These are phyloP conservation scores for Grammothele lineata DNA, from an alignment of 768 basidiomycete species.

Conservation along the genomic window DNA sequence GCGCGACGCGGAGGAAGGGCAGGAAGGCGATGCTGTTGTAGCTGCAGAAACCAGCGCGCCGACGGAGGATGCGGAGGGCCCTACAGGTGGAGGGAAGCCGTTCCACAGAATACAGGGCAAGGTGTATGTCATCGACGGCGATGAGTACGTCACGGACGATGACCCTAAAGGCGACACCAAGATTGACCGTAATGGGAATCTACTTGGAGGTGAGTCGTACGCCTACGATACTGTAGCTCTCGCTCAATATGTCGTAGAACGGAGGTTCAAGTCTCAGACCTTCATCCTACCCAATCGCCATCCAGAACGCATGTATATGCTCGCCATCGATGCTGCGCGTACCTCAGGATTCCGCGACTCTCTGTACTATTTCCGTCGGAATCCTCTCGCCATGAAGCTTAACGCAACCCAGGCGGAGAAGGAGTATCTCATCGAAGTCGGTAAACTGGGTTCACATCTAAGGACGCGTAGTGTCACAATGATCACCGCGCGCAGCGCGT, in stretches of 20 bases:
- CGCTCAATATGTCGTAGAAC: slow-evolving; percentile 43
- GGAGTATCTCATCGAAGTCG: slow-evolving; percentile 83
- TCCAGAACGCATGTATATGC: slow-evolving; percentile 83
- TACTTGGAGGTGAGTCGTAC: slow-evolving; percentile 72
- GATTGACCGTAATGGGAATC: slow-evolving; percentile 78
- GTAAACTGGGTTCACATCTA: slow-evolving; percentile 85
- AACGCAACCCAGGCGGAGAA: slow-evolving; percentile 89
- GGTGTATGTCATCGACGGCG: slow-evolving; percentile 76
- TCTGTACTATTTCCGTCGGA: slow-evolving; percentile 95
- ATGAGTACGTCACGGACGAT: slow-evolving; percentile 82
- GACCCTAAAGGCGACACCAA: slow-evolving; percentile 89
- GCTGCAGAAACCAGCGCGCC: slow-evolving; percentile 9
- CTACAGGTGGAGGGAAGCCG: slow-evolving; percentile 51
- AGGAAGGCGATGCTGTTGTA: slow-evolving; percentile 35
- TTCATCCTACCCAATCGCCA: slow-evolving; percentile 86
- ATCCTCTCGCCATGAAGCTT: slow-evolving; percentile 85
- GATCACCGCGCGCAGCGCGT: slow-evolving; percentile 88
- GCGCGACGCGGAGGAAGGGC: slow-evolving; percentile 37
- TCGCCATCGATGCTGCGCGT: slow-evolving; percentile 96
- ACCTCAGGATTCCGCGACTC: slow-evolving; percentile 96
- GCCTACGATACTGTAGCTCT: too few relatives aligned
- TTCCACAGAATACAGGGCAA: slow-evolving; percentile 72
- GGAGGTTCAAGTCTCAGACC: slow-evolving; percentile 84
- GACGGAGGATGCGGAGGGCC: slow-evolving; percentile 31
- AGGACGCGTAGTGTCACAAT: slow-evolving; percentile 91